Conservation (phyloP, 164 flowering plant species). For the Vitis amurensis region DNA sequence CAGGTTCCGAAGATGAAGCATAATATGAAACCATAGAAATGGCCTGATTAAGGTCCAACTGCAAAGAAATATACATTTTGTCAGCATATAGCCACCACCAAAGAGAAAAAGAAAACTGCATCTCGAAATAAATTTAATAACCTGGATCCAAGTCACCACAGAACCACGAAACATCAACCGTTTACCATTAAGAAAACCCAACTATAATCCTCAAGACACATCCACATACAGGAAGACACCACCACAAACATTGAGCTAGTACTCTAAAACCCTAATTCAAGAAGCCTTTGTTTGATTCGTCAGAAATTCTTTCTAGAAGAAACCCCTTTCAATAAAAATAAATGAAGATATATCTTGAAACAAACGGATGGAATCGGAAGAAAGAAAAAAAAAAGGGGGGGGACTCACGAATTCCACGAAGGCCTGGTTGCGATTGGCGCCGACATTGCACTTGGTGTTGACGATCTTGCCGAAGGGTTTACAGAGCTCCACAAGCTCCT, state of each 20-base stretch:
- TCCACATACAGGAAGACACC: background rate
- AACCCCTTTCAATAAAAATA: background rate
- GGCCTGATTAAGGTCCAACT: conserved; percentile 84
- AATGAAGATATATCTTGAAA: background rate
- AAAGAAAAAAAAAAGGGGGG: background rate
- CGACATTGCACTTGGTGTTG: conserved; percentile 94
- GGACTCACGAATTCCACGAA: conserved; percentile 84
- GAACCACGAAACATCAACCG: too few relatives aligned
- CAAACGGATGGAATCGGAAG: conserved; percentile 3
- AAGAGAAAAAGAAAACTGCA: background rate
- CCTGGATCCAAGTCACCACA: too few relatives aligned
- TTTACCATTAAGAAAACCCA: too few relatives aligned
- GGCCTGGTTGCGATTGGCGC: conserved; percentile 92
- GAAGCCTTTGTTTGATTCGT: too few relatives aligned
- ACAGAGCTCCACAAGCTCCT: conserved; percentile 83
- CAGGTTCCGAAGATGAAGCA: conserved; percentile 90
- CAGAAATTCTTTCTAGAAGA: too few relatives aligned
- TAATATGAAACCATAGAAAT: conserved; percentile 82
- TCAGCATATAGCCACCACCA: background rate
- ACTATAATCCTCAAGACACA: background rate
- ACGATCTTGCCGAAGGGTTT: conserved; percentile 87
- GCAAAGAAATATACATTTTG: conserved; percentile 16
- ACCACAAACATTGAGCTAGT: too few relatives aligned
- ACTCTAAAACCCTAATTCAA: too few relatives aligned
- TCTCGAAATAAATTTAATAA: background rate